Evolutionary conservation across 768 basidiomycete species (phyloP), one percentile per base, ranked within the genome.

Genomic region (Kwoniella sp.): DNA sequence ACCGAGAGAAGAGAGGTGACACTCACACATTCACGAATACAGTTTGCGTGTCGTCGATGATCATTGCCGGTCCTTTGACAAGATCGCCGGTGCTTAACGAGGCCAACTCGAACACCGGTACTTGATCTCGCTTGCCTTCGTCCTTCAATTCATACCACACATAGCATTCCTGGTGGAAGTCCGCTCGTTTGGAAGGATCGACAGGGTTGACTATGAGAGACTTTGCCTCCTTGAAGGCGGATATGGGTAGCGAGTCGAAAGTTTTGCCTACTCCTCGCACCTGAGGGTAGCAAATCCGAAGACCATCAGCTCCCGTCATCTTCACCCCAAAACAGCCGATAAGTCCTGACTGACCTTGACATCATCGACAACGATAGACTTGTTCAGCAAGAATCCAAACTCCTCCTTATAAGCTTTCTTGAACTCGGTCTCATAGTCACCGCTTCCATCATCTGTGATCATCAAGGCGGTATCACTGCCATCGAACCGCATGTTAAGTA

Each of bases 21-120:
- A 52, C 51, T 52, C 51, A 52, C 68, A 90, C 89, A 22, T 91
- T 86, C 4, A 96, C 79, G 34, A 96, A 89, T 65, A 96, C 91
- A 25, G 93, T 94, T 83, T 95, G 93, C 25, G 93, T 96, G 69
- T 91, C 84, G 79, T 96, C 93, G 72, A 96, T 90, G 66, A 96
- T 89, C 86, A 96, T 88, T 48, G 92, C 91, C 12, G 93, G 93
- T 2, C 93, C 93, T 34, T 85, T 81, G 28, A 94, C 83, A 47
- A 84, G 82, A 58, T 92, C 89, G 4, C 92, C 93, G n/a, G 88
- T 82, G 0, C 81, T 83, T 63, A 95, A 29, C 7, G 41, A 25
- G 11, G 29, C 25, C 66, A 96, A 81, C 70, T 88, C 73, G 78
- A 84, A 93, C 29, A 96, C 88, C 0, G 92, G 93, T 0, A 90